Evolutionary conservation across 2,329 filamentous ascomycete species (phyloP), one percentile per base, ranked within the genome.

Genomic region (Emmonsiellopsis sp.): DNA sequence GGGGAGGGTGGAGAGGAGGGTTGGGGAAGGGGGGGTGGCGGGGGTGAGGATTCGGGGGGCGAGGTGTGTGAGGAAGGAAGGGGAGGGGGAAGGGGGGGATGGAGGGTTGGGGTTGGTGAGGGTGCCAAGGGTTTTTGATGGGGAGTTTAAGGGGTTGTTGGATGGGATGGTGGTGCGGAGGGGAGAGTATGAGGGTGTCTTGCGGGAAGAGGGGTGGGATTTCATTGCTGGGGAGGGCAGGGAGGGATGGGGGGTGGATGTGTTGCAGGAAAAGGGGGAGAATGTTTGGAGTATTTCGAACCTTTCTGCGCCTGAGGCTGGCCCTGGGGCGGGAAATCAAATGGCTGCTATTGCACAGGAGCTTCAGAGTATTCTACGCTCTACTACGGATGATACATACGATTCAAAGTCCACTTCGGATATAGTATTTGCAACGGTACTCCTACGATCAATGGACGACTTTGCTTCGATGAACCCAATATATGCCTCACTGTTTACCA

Each of bases 401-500:
- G 56, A 56, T 5, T 62, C 57, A 7, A 14, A 42, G 45, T 52
- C 57, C 5, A 64, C 69, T n/a, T 64, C 66, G 13, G 70, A 74
- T 56, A 72, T 76, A 44, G 63, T 74, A 39, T 75, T 74, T 50
- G 68, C 76, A 39, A 81, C 78, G 1, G 75, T 97, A 51, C 72
- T 94, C 48, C 80, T 98, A 36, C 83, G 86, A 51, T 78, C 78
- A 53, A 96, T 97, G 86, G 68, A 79, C 17, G 83, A 90, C 69
- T 98, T 97, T 68, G 75, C 82, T 0, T 63, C 73, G 13, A 75
- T 95, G 60, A 97, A 97, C 69, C 68, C 74, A 31, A 73, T 86
- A 57, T 98, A 97, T 68, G 83, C 82, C 5, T 75, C 78, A 7
- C 78, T 90, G 42, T 97, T 97, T 69, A 72, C 73, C 17, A 75